Base-by-base conservation (phyloP, 768 basidiomycete genomes). In the Suillus spraguei region DNA sequence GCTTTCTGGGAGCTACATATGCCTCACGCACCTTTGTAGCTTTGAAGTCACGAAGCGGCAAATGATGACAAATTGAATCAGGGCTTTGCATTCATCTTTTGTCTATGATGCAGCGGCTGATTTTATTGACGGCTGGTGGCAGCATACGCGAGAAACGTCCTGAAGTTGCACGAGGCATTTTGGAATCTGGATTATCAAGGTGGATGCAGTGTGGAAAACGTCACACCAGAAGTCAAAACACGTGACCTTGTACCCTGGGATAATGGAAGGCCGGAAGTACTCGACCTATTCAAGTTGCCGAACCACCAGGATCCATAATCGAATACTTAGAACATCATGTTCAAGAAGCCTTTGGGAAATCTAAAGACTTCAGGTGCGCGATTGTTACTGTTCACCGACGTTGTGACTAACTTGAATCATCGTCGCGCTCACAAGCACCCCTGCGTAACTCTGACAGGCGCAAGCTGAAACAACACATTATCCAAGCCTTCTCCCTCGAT, bases 151-250 rank as follows among this genome's bases (percentile, higher is more conserved):
- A 83, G 71, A 95, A 90, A 64, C 88, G 85, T 71, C 90, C 85
- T 11, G 87, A 85, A 0, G 90, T 93, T 63, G 91, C 92, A 70
- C 89, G 85, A 70, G 92, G 92, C 93, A 95, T 93, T 41, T 68
- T 61, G 22, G n/a, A n/a, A n/a, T n/a, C n/a, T n/a, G n/a, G 10
- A 50, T 33, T 33, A 20, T 33, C 9, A 50, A 8, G 32, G 49
- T 61, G 60, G 63, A 11, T 28, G n/a, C 28, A n/a, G 24, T 5
- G 38, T 8, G 9, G 14, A 24, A 56, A 56, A 56, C 24, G 53
- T 7, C 14, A 36, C 16, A 17, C 17, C 5, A 22, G 33, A 39
- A 20, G 24, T 28, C 55, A 56, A 39, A 16, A 5, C 55, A 56
- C 55, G 55, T 56, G 55, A 36, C 33, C 7, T 17, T 5, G 20